Percentiles rank a stretch among this genome's conserved stretches.
Conservation (phyloP, 2,329 filamentous ascomycete genomes). For the Aspergillus calidoustus region DNA sequence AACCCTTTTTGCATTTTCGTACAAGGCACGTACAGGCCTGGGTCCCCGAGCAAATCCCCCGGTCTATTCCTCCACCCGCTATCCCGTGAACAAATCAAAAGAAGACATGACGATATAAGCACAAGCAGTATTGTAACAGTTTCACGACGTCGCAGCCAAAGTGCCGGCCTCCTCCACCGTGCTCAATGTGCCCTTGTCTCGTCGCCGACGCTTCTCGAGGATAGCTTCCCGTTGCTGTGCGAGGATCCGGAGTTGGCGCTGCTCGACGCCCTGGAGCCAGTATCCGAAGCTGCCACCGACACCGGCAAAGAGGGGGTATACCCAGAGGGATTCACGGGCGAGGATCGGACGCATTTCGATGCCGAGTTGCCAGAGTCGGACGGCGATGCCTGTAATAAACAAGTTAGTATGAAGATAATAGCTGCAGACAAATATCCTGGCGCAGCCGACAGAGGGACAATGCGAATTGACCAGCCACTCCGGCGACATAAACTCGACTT, state of each 20-base stretch:
- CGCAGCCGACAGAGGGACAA: neutral
- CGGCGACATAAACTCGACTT: neutral
- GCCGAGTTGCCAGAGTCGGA: conserved; percentile 94
- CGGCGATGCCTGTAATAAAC: conserved; percentile 72
- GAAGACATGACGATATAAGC: conserved; percentile 10
- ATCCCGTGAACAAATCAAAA: conserved; percentile 7
- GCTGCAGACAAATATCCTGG: neutral
- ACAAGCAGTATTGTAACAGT: conserved; percentile 9
- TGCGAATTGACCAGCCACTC: neutral
- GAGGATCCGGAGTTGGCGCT: conserved; percentile 77
- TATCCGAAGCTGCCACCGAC: conserved; percentile 93
- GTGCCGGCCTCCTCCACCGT: conserved; percentile 39
- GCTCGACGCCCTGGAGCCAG: conserved; percentile 91
- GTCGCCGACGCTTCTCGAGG: conserved; percentile 85
- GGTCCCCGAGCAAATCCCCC: neutral
- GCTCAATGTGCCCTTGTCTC: conserved; percentile 61
- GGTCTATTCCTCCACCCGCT: neutral
- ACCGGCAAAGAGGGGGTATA: conserved; percentile 85
- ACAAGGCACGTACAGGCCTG: neutral
- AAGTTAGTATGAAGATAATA: conserved; percentile 4
- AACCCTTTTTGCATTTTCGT: neutral
- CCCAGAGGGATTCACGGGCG: conserved; percentile 81
- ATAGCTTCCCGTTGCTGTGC: conserved; percentile 77
- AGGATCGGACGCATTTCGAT: conserved; percentile 98
- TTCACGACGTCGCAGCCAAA: conserved; percentile 44